These are phyloP conservation scores for Hanseniaspora thailandica DNA, from an alignment of 805 yeast species.

Conservation along the genomic window DNA sequence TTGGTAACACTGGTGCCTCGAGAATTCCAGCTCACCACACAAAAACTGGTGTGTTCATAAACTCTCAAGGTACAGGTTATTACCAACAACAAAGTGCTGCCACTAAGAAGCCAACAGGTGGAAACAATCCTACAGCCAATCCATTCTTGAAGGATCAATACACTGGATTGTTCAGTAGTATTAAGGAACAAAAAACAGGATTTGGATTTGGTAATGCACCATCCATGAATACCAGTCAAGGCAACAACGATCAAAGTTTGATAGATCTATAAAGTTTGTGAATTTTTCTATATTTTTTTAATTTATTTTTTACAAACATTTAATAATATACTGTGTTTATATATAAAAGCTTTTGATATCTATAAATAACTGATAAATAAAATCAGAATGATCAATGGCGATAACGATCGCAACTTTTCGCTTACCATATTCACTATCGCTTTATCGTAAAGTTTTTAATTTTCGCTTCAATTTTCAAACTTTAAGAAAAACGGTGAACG, in stretches of 20 bases:
- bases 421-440: too few relatives aligned
- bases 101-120: constrained; percentile 4
- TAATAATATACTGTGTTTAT: too few relatives aligned
- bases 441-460: too few relatives aligned
- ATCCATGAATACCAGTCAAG: constrained; percentile 30
- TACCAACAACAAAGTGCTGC: constrained; percentile 29
- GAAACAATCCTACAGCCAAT: constrained; percentile 21
- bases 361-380: too few relatives aligned
- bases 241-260: constrained; percentile 19
- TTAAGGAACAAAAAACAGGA: constrained; percentile 81
- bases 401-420: too few relatives aligned
- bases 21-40: constrained; percentile 93
- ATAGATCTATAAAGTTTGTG: constrained; percentile 22
- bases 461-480: too few relatives aligned
- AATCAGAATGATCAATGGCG: too few relatives aligned
- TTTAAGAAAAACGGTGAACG: too few relatives aligned
- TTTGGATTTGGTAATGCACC: constrained; percentile 74
- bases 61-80: constrained; percentile 79
- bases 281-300: neutral
- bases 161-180: constrained; percentile 57
- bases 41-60: constrained; percentile 63
- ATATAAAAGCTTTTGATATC: too few relatives aligned
- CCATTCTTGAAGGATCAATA: constrained; percentile 51
- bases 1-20: constrained; percentile 34
- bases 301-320: neutral